Evolutionary conservation across 2,329 filamentous ascomycete species (phyloP), one percentile per base, ranked within the genome.

Genomic region (Calonectria honghensis): DNA sequence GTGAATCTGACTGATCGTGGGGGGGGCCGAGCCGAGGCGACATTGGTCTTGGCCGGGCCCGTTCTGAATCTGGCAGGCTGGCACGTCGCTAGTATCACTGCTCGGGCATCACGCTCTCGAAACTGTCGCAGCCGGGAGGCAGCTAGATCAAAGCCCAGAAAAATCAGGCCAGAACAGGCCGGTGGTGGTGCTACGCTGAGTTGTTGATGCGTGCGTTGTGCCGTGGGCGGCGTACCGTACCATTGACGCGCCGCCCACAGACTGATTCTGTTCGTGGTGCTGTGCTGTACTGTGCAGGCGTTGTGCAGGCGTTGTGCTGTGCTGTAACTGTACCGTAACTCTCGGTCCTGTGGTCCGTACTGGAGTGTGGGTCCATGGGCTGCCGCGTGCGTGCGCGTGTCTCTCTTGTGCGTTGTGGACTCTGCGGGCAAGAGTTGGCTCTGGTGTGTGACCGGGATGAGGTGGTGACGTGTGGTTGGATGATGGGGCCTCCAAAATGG

Each of bases 181-280:
- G 31, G n/a, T 16, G 13, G 41, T 51, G 52, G 45, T 63, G 54
- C 67, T 70, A 59, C 50, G 27, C 65, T 68, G 39, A 14, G 54
- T 63, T 63, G 54, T 70, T 70, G 67, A 70, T 70, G 67, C 67
- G 31, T 70, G 67, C 67, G 31, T 70, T 70, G 48, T 70, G 67
- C 54, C 54, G 54, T 41, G 65, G 65, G 65, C 48, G 48, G 65
- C 52, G 54, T 63, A 51, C 59, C 52, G 54, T 70, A 51, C 59
- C 54, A 70, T 70, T 14, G 52, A 70, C 54, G 67, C 52, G 37
- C 51, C 32, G 51, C 66, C 27, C 16, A n/a, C 39, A 57, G 35
- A n/a, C 51, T 24, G 32, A 51, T 52, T 35, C 48, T 48, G 45
- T 24, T 48, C 45, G 9, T 18, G 9, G 20, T 18, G 66, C 41